Conservation (phyloP, 2,329 filamentous ascomycete genomes). For the Diaporthe amygdali region DNA sequence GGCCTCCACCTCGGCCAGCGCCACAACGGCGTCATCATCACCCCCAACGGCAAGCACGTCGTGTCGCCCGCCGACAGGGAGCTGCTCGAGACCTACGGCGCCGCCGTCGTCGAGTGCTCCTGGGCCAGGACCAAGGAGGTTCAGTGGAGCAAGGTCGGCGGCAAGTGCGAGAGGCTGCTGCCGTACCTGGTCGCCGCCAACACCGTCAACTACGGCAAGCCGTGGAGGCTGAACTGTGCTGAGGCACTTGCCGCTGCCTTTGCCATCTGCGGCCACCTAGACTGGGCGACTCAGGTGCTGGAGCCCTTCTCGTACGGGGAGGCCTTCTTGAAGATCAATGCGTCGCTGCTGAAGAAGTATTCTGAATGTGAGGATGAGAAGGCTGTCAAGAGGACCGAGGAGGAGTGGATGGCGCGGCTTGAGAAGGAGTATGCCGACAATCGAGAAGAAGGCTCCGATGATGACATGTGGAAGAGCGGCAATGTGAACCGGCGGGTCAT, state of each 20-base stretch:
- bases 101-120: constrained; percentile 95
- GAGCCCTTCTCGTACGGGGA: constrained; percentile 87
- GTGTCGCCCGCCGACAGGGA: constrained; percentile 83
- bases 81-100: constrained; percentile 85
- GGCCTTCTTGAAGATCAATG: constrained; percentile 91
- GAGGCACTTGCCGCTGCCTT: constrained; percentile 94
- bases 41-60: constrained; percentile 87
- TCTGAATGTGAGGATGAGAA: constrained; percentile 83
- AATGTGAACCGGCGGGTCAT: constrained; percentile 76
- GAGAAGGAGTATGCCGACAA: constrained; percentile 89
- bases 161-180: constrained; percentile 87
- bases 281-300: constrained; percentile 88
- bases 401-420: constrained; percentile 86
- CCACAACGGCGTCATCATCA: constrained; percentile 90
- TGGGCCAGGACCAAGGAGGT: constrained; percentile 94
- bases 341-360: constrained; percentile 80
- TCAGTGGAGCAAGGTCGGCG: constrained; percentile 88
- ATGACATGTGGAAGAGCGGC: constrained; percentile 88
- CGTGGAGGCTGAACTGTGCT: constrained; percentile 93
- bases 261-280: constrained; percentile 86
- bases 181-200: constrained; percentile 97
- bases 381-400: constrained; percentile 82
- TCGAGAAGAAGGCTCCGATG: constrained; percentile 67
- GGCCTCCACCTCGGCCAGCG: constrained; percentile 91
- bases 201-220: constrained; percentile 95